These are phyloP conservation scores for Xylariaceae sp. DNA, from an alignment of 2,329 filamentous ascomycete genomes.

Conservation along the genomic window DNA sequence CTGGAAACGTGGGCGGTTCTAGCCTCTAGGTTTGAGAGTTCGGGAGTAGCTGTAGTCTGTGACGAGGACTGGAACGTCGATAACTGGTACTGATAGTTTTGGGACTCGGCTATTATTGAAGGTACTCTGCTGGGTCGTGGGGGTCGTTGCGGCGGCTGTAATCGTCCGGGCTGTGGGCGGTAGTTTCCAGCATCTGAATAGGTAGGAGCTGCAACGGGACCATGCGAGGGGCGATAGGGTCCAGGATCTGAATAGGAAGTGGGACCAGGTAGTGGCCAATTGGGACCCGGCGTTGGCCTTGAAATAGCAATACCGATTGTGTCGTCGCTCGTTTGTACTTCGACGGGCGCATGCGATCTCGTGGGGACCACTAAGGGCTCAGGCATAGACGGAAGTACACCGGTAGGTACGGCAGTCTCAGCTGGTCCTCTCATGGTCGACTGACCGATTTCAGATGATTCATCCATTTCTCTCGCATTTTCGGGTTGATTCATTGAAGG, in stretches of 20 bases:
- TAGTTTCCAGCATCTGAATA: slow-evolving; percentile 38
- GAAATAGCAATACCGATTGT: slow-evolving; percentile 46
- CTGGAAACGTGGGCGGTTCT: slow-evolving; percentile 45
- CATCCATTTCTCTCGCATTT: slow-evolving; percentile 51
- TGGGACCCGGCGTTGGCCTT: slow-evolving; percentile 36
- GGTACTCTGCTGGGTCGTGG: slow-evolving; percentile 56
- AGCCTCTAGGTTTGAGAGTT: slow-evolving; percentile 43
- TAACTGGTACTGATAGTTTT: slow-evolving; percentile 47
- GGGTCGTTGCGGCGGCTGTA: slow-evolving; percentile 52
- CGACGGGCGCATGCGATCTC: slow-evolving; percentile 33
- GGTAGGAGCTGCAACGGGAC: slow-evolving; percentile 25
- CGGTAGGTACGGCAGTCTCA: slow-evolving; percentile 37
- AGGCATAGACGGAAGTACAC: slow-evolving; percentile 27
- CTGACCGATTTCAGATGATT: slow-evolving; percentile 38
- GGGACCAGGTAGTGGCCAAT: slow-evolving; percentile 37
- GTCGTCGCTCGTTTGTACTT: slow-evolving; percentile 36
- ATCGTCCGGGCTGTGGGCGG: slow-evolving; percentile 46
- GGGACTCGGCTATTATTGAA: slow-evolving; percentile 53
- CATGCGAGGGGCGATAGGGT: slow-evolving; percentile 37
- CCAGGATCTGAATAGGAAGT: slow-evolving; percentile 14
- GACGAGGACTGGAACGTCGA: slow-evolving; percentile 47
- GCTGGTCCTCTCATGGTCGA: slow-evolving; percentile 51
- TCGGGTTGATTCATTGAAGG: slow-evolving; percentile 51
- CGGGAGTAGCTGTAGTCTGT: slow-evolving; percentile 35
- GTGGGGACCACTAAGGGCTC: slow-evolving; percentile 31